Evolutionary conservation across 2,329 filamentous ascomycete genomes (phyloP).

Genomic region (Xylariaceae sp.): DNA sequence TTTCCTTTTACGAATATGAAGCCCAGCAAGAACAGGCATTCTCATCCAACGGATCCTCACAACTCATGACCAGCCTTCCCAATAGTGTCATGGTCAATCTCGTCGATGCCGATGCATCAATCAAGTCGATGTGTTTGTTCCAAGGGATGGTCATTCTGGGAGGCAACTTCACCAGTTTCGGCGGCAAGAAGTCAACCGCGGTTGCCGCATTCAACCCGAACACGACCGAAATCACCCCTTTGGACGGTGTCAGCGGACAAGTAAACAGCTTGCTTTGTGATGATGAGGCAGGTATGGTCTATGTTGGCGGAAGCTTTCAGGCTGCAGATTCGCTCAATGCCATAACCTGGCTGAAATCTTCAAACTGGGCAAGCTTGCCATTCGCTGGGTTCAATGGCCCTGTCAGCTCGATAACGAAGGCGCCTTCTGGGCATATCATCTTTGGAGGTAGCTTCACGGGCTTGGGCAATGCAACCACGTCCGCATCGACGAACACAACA

Average conservation of each 20-base stretch:
- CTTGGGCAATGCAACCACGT: slow-evolving; percentile 72
- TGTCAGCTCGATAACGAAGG: slow-evolving; percentile 78
- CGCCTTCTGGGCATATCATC: slow-evolving; percentile 76
- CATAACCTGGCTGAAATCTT: slow-evolving; percentile 68
- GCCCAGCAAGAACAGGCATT: slow-evolving; percentile 69
- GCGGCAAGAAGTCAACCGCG: slow-evolving; percentile 68
- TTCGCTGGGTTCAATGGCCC: slow-evolving; percentile 95
- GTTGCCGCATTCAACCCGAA: slow-evolving; percentile 78
- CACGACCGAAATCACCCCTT: slow-evolving; percentile 64
- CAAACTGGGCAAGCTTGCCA: slow-evolving; percentile 74
- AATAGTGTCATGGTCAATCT: slow-evolving; percentile 78
- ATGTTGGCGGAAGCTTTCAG: slow-evolving; percentile 83
- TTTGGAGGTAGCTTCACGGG: slow-evolving; percentile 91
- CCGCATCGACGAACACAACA: slow-evolving; percentile 60
- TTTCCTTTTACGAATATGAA: slow-evolving; percentile 83
- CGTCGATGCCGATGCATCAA: slow-evolving; percentile 74
- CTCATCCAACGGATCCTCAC: slow-evolving; percentile 72
- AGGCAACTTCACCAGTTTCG: slow-evolving; percentile 93
- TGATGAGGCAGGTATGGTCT: slow-evolving; percentile 70
- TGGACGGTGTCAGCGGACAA: slow-evolving; percentile 77
- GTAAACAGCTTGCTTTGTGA: slow-evolving; percentile 85
- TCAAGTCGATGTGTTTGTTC: slow-evolving; percentile 84
- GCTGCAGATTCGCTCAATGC: slow-evolving; percentile 83
- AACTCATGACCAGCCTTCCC: slow-evolving; percentile 75
- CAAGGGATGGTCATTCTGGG: slow-evolving; percentile 71